These are phyloP conservation scores for Extremus antarcticus DNA, from an alignment of 495 filamentous ascomycete species.

Conservation along the genomic window DNA sequence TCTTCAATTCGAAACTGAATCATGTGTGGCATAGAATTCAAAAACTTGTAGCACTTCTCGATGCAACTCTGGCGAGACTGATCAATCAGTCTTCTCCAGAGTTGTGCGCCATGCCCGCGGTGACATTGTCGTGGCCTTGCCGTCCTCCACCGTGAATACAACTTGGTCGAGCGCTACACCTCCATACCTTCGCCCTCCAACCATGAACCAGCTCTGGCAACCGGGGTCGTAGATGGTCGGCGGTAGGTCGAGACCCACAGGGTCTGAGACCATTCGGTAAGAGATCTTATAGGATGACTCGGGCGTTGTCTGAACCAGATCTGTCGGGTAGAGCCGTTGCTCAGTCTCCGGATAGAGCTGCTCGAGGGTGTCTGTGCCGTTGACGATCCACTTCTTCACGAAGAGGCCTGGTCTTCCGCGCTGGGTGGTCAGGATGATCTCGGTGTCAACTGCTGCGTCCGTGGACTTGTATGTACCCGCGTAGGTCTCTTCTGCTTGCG, in stretches of 20 bases:
- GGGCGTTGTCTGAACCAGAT: background rate
- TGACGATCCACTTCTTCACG: background rate
- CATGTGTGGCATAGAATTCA: too few relatives aligned
- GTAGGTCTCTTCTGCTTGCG: constrained; percentile 35
- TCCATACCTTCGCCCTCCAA: constrained; percentile 4
- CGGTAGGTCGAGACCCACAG: background rate
- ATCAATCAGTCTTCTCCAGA: background rate
- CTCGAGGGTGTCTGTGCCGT: background rate
- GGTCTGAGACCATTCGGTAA: background rate
- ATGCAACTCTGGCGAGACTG: too few relatives aligned
- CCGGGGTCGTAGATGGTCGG: background rate
- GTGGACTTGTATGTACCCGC: constrained; percentile 33
- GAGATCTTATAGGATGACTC: background rate
- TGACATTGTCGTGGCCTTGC: background rate
- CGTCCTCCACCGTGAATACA: constrained; percentile 2
- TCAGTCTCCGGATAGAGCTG: background rate
- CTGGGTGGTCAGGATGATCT: constrained; percentile 24
- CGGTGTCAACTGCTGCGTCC: constrained; percentile 14
- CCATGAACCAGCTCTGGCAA: constrained; percentile 6
- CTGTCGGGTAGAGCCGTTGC: background rate
- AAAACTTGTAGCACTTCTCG: too few relatives aligned
- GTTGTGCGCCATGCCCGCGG: background rate
- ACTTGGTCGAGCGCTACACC: constrained; percentile 9
- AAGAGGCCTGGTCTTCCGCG: background rate
- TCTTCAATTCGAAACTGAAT: too few relatives aligned